Conservation (phyloP, 2,329 filamentous ascomycete species). For the Fusarium sp. region DNA sequence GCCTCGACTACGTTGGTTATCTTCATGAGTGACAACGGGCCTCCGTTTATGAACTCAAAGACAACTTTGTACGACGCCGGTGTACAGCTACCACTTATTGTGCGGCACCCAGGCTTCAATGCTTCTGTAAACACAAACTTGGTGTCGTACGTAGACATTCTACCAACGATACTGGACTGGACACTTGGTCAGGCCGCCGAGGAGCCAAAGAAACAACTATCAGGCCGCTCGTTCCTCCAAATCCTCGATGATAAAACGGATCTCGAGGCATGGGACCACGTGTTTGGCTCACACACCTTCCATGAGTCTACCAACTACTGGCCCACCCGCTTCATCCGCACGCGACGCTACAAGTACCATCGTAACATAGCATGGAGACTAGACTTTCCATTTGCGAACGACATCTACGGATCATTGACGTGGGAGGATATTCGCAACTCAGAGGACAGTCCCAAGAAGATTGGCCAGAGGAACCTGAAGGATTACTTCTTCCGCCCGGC, state of each 20-base stretch:
- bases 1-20: constrained; percentile 53
- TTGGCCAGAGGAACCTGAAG: constrained; percentile 51
- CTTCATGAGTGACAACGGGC: constrained; percentile 59
- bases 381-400: constrained; percentile 58
- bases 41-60: constrained; percentile 61
- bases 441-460: constrained; percentile 11
- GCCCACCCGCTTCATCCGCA: constrained; percentile 58
- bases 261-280: constrained; percentile 43
- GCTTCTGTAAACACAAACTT: constrained; percentile 52
- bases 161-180: constrained; percentile 57
- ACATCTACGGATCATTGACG: constrained; percentile 54
- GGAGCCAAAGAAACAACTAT: neutral
- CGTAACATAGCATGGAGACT: constrained; percentile 59
- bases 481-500: constrained; percentile 55
- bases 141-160: constrained; percentile 56
- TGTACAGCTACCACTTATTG: constrained; percentile 53
- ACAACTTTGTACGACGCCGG: constrained; percentile 61
- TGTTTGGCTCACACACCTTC: constrained; percentile 62
- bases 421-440: constrained; percentile 57
- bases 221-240: neutral
- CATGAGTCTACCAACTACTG: constrained; percentile 63
- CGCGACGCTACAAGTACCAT: constrained; percentile 55
- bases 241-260: neutral
- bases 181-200: neutral
- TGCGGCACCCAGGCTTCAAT: constrained; percentile 46